Evolutionary conservation across 257 asterid species (phyloP), one percentile per base, ranked within the genome.

Genomic region (Osmanthus fragrans): DNA sequence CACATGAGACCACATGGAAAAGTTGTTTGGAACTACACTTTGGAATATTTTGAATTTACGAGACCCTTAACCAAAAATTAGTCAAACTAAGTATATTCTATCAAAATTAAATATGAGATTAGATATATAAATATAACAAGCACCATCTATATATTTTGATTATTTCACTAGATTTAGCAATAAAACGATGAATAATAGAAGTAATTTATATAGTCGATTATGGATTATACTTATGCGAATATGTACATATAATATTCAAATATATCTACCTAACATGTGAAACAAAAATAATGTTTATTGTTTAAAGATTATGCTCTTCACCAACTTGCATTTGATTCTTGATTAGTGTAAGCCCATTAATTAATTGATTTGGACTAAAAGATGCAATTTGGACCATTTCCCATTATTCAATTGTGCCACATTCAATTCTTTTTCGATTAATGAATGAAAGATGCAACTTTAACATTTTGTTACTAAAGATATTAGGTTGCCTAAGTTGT

Each of bases 1-100:
- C 96, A 88, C 94, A 86, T 87, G 93, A 92, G 87, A 84, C 91
- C 96, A 90, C 92, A 88, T 88, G 96, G 91, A 90, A 34, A 78
- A 81, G 82, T 77, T 76, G 78, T 80, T 84, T 75, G 32, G 40
- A 77, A 72, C 81, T 72, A 77, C 85, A 40, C 1, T 30, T 58
- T 49, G 76, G 81, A 84, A 85, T 83, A 81, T 77, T 83, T 18
- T 33, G 83, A 71, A 79, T 71, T 79, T 68, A 72, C 76, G 51
- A 49, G 82, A 74, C 77, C 70, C 5, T 75, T 78, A 74, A 58
- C 32, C 11, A 76, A 81, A 85, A 77, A 79, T 25, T 79, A 79
- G 90, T 90, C 93, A 84, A 87, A 71, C 80, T 10, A 40, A 49
- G 32, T 58, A 58, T 58, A 21, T 23, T 58, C 32, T 58, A 8